Base-by-base conservation (phyloP, 768 basidiomycete species). In the Ramaria rubella region DNA sequence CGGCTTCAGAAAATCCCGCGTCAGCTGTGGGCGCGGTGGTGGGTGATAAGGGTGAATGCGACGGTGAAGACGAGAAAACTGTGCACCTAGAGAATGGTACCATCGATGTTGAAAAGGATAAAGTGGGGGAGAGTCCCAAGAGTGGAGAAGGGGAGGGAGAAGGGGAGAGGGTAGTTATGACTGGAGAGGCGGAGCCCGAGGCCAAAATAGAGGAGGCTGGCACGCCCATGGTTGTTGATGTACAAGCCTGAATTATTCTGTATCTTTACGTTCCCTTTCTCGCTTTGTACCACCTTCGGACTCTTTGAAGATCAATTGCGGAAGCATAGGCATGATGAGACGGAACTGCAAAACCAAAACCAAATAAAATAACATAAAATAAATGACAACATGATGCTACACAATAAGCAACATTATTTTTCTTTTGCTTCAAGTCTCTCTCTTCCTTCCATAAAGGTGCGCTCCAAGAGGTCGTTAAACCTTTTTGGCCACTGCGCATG, bases 401-500 rank as follows among this genome's bases (percentile, higher is more conserved):
- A n/a, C n/a, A n/a, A n/a, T n/a, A n/a, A n/a, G n/a, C n/a, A n/a
- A n/a, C n/a, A n/a, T 31, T 51, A 30, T 36, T 31, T 7, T 30
- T 51, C 26, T 65, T 57, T 36, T 50, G 34, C n/a, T 60, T 61
- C 27, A 49, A 34, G 38, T 65, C 50, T 42, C 64, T 27, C 30
- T 24, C 49, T 27, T 5, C 82, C 85, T 63, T 87, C 81, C 43
- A 71, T 67, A 58, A 83, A 78, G 1, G 77, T 76, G 51, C 73
- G 73, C 67, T 85, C 81, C 36, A 90, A 59, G 12, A 86, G 63
- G 9, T 63, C 66, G 62, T 87, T 85, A 63, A 85, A 82, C 67
- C 73, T 68, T 12, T 70, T 64, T 36, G 65, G 66, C 17, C 71
- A 60, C 64, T 90, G 89, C 1, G 63, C 59, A 29, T 78, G 72